Evolutionary conservation across 2,329 filamentous ascomycete genomes (phyloP).

Genomic region (Fusarium pininemorale): DNA sequence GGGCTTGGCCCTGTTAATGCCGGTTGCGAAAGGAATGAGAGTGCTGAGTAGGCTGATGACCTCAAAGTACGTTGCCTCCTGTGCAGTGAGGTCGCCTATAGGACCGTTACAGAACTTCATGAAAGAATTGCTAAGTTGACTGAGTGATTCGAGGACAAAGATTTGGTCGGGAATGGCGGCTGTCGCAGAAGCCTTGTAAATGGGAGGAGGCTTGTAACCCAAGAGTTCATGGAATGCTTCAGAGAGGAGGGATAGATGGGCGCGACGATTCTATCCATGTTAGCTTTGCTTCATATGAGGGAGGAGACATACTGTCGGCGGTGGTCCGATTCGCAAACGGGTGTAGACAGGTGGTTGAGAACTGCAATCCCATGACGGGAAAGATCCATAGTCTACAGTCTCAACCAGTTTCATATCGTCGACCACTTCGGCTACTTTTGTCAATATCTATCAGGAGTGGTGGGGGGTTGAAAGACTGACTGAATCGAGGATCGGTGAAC

Average conservation of each 20-base stretch:
- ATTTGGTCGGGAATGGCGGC: constrained; percentile 53
- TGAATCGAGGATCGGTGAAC: constrained; percentile 55
- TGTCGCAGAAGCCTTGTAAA: constrained; percentile 58
- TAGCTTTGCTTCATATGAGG: background rate
- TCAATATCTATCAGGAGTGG: constrained; percentile 13
- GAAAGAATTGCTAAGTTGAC: constrained; percentile 55
- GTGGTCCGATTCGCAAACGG: constrained; percentile 60
- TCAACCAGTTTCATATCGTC: constrained; percentile 53
- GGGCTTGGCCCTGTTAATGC: constrained; percentile 37
- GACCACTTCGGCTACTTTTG: constrained; percentile 51
- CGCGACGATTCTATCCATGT: constrained; percentile 55
- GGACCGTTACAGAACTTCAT: constrained; percentile 49
- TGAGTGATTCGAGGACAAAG: constrained; percentile 55
- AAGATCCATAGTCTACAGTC: constrained; percentile 61
- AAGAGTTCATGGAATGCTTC: constrained; percentile 64
- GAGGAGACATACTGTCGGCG: constrained; percentile 55
- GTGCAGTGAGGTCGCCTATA: constrained; percentile 48
- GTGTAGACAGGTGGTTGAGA: constrained; percentile 52
- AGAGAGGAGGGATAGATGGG: constrained; percentile 58
- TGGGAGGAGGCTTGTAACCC: constrained; percentile 57
- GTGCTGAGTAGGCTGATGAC: constrained; percentile 53
- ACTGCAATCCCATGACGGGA: constrained; percentile 58
- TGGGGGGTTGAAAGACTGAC: constrained; percentile 48
- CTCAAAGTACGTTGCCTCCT: constrained; percentile 57
- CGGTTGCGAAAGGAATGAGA: constrained; percentile 44